phyloP scores from a whole-genome alignment of 179 eudicot genomes.

The Heliamphora pulchella region DNA sequence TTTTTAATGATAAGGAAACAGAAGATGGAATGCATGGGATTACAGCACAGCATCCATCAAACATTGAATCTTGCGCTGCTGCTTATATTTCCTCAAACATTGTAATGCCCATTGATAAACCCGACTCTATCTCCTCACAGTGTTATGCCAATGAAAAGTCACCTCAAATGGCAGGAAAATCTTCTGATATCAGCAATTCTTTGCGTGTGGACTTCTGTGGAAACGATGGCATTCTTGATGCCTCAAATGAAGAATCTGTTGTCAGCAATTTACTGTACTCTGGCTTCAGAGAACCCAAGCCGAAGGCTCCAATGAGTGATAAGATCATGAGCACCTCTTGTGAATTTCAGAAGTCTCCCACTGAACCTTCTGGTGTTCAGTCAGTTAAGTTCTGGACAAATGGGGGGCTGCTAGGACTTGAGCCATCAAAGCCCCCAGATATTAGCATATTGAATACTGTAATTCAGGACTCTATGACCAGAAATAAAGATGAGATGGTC shows the following conservation, averaged over 20 bases:
- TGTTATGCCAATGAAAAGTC: constrained; percentile 24
- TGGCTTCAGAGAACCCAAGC: constrained; percentile 17
- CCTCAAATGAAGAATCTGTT: constrained; percentile 22
- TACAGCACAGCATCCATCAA: constrained; percentile 17
- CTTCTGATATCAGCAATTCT: constrained; percentile 15
- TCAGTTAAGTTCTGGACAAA: constrained; percentile 71
- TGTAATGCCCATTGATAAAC: constrained; percentile 16
- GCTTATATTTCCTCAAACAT: constrained; percentile 12
- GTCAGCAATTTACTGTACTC: constrained; percentile 21
- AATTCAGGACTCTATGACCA: constrained; percentile 21
- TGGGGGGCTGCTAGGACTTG: constrained; percentile 69
- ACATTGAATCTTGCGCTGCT: constrained; percentile 24
- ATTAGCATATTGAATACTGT: constrained; percentile 26
- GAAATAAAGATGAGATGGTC: constrained; percentile 17
- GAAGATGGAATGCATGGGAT: constrained; percentile 16
- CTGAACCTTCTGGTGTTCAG: constrained; percentile 31
- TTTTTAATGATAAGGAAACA: constrained; percentile 18
- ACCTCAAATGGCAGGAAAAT: constrained; percentile 21
- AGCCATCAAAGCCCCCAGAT: constrained; percentile 88
- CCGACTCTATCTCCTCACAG: constrained; percentile 14
- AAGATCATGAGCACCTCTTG: constrained; percentile 15
- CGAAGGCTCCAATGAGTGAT: constrained; percentile 19
- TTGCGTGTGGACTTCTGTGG: constrained; percentile 18
- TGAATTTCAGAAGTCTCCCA: constrained; percentile 20
- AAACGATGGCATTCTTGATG: constrained; percentile 20